phyloP scores from a whole-genome alignment of 371 early-diverging fungal genomes.

The Gilbertella persicaria region DNA sequence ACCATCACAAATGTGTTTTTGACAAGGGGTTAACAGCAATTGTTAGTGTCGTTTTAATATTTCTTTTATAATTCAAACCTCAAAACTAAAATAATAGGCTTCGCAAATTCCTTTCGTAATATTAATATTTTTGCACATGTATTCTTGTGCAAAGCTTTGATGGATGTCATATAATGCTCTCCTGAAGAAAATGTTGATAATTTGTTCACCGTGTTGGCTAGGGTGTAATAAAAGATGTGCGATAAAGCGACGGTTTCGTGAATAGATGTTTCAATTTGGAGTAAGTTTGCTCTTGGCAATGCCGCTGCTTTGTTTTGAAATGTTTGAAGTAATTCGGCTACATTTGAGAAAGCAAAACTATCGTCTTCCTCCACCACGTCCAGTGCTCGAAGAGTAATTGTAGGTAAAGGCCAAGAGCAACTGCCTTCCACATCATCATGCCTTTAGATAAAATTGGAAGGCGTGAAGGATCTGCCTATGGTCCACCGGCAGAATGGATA shows the following conservation, averaged over 20 bases:
- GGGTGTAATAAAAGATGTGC: conserved; percentile 18
- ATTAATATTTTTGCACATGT: too few species aligned
- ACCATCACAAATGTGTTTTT: too few species aligned
- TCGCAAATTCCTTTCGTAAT: too few species aligned
- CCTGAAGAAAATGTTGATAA: too few species aligned
- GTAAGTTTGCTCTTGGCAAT: conserved; percentile 15
- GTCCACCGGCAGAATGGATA: too few species aligned
- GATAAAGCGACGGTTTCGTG: conserved; percentile 15
- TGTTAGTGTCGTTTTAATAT: too few species aligned
- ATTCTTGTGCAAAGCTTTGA: too few species aligned
- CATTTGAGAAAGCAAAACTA: conserved; percentile 7
- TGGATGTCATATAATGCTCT: too few species aligned
- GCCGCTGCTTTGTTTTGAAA: conserved; percentile 16
- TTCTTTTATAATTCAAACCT: too few species aligned
- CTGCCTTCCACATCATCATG: neutral
- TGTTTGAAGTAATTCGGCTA: conserved; percentile 18
- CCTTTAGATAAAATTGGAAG: conserved; percentile 3
- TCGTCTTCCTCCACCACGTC: conserved; percentile 1
- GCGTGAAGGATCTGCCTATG: too few species aligned
- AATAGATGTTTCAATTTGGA: conserved; percentile 20
- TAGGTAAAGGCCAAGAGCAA: neutral
- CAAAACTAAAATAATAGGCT: too few species aligned
- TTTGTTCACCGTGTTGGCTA: conserved; percentile 12
- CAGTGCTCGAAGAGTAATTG: neutral
- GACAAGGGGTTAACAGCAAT: too few species aligned